Percentiles rank a stretch among this genome's conserved stretches.
These are phyloP conservation scores for Arabis hirsuta DNA, from an alignment of 345 rosid genomes.

Conservation along the genomic window DNA sequence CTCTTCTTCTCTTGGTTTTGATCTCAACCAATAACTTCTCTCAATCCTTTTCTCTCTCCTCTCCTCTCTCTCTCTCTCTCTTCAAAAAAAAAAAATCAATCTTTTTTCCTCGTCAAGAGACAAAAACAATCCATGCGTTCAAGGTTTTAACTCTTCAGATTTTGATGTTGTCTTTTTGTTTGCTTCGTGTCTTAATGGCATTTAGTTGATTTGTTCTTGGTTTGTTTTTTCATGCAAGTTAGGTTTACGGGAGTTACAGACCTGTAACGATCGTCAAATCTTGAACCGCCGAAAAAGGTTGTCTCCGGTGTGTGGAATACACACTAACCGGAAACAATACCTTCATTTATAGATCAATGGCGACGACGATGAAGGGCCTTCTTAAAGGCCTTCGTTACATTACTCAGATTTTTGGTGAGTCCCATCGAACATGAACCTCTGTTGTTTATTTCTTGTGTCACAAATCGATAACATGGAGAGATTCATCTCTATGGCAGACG, in stretches of 20 bases:
- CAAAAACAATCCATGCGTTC: constrained; percentile 27
- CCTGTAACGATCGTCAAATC: constrained; percentile 30
- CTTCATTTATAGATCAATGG: constrained; percentile 29
- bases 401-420: constrained; percentile 75
- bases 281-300: constrained; percentile 27
- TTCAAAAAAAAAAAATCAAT: constrained; percentile 17
- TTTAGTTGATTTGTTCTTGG: constrained; percentile 22
- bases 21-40: constrained; percentile 34
- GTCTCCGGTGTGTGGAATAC: constrained; percentile 41
- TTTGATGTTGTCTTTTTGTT: not conserved
- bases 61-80: constrained; percentile 21
- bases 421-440: not conserved
- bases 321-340: constrained; percentile 38
- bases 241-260: constrained; percentile 30
- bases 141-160: constrained; percentile 30
- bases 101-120: constrained; percentile 31
- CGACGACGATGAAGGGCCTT: constrained; percentile 71
- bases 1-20: constrained; percentile 42
- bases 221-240: constrained; percentile 28
- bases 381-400: constrained; percentile 80
- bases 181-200: not conserved
- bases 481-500: constrained; percentile 48
- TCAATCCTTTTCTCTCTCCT: constrained; percentile 7
- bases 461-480: constrained; percentile 20
- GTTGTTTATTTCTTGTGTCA: constrained; percentile 3